Base-by-base conservation (phyloP, 148 eudicot species). In the Amaranthus palmeri region DNA sequence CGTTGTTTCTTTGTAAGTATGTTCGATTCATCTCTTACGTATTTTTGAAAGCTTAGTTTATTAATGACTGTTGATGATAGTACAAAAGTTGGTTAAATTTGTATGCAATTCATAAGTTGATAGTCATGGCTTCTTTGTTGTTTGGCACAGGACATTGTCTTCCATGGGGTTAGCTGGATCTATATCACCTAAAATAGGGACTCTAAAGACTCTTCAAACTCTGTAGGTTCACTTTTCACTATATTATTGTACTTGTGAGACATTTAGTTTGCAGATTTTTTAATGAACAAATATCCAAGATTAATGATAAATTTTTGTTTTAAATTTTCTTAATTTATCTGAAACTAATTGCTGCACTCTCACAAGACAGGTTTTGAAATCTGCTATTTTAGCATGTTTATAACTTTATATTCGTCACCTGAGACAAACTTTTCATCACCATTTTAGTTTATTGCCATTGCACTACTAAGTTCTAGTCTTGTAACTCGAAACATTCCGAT, bases 101-200 rank as follows among this genome's bases (percentile, higher is more conserved):
- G 4, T 47, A 43, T 10, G 4, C 17, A 42, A 12, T 67, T 11
- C 9, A 53, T 52, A 8, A 11, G 60, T 67, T 45, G 40, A 49
- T 68, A 4, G 50, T 51, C 52, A 44, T 67, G 69, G 54, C 65
- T 71, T 48, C 75, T 45, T 71, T 66, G 54, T 58, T 72, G 52
- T 71, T 70, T 72, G 49, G 36, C 72, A 65, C 96, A 95, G 99
- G 81, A 73, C 88, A 54, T 79, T 95, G 82, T 72, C 99, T 43
- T 85, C 80, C 62, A 83, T 95, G 92, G 92, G 93, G 42, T 75
- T 95, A 68, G 83, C 96, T 71, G 99, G 97, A 62, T 62, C 67
- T 18, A 59, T 95, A 68, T 77, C 96, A 6, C 86, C 93, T 67
- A 80, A 80, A 82, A 81, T 95, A 41, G 92, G 88, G 73, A 72